phyloP scores from a whole-genome alignment of 2,329 filamentous ascomycete species.

The Fusarium tjaetaba region DNA sequence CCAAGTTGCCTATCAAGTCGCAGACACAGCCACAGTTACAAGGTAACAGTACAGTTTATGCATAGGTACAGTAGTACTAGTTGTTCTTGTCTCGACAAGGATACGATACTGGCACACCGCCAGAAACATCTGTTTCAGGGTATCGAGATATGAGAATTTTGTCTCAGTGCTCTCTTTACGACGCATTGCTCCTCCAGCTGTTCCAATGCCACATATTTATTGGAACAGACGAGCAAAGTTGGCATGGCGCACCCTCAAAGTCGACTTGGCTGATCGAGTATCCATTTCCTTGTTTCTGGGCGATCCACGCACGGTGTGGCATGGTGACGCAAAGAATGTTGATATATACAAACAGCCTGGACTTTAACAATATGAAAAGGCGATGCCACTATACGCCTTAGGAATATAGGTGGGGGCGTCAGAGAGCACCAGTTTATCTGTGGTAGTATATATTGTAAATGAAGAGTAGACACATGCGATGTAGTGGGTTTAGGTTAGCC shows the following conservation, averaged over 20 bases:
- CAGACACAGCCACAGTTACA: constrained; percentile 8
- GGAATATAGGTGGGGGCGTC: no score
- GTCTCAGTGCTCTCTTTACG: background rate
- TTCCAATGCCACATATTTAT: background rate
- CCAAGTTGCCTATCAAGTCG: background rate
- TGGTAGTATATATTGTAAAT: no score
- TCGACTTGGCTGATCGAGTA: background rate
- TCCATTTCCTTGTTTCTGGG: background rate
- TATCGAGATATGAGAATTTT: constrained; percentile 24
- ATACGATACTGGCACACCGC: constrained; percentile 28
- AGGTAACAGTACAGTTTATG: constrained; percentile 8
- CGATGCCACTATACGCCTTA: background rate
- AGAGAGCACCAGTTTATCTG: no score
- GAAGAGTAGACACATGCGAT: background rate
- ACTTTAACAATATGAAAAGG: background rate
- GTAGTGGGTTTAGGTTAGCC: background rate
- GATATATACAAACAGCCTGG: background rate
- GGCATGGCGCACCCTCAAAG: background rate
- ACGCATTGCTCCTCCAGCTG: background rate
- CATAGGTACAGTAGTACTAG: background rate
- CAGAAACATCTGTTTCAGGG: constrained; percentile 34
- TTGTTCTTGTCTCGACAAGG: constrained; percentile 15
- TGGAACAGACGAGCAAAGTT: constrained; percentile 8
- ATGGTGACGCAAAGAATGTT: background rate
- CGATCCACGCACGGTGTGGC: background rate